Evolutionary conservation across 2,329 filamentous ascomycete species (phyloP).

Genomic region (Fusarium clavum): DNA sequence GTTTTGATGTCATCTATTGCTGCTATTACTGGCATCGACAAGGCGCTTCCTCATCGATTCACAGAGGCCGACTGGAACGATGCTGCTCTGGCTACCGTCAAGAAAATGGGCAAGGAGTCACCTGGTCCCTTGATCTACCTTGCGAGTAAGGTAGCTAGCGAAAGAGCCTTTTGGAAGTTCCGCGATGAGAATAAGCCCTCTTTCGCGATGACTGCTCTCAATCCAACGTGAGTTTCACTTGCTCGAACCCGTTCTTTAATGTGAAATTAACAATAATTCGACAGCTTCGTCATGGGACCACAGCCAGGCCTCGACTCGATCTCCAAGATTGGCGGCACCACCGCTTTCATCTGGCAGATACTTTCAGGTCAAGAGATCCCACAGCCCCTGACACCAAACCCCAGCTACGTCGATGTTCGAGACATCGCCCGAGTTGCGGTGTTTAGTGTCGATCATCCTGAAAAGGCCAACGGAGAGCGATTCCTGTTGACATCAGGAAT

Average conservation of each 20-base stretch:
- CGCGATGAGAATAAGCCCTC: conserved; percentile 34
- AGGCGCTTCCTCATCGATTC: conserved; percentile 22
- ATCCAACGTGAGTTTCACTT: conserved; percentile 35
- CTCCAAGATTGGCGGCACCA: conserved; percentile 37
- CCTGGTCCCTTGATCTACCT: conserved; percentile 36
- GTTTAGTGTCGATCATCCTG: conserved; percentile 37
- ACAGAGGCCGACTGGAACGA: conserved; percentile 45
- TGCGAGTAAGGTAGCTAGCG: conserved; percentile 40
- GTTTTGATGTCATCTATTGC: conserved; percentile 45
- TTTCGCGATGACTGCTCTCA: conserved; percentile 42
- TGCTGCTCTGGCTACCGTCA: conserved; percentile 26
- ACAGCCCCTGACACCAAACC: conserved; percentile 11
- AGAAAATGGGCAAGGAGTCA: conserved; percentile 37
- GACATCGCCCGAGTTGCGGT: conserved; percentile 41
- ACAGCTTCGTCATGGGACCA: conserved; percentile 45
- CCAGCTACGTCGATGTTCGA: conserved; percentile 41
- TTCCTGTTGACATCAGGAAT: conserved; percentile 34
- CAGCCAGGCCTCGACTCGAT: conserved; percentile 32
- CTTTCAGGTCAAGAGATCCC: conserved; percentile 42
- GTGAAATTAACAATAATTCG: too few relatives aligned
- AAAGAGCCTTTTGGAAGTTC: conserved; percentile 44
- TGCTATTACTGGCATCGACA: conserved; percentile 14
- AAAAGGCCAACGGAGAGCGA: conserved; percentile 38
- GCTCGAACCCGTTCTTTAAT: too few relatives aligned
- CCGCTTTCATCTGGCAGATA: conserved; percentile 41